phyloP scores from a whole-genome alignment of 176 grass and related monocot species.

The Tillandsia fasciculata region DNA sequence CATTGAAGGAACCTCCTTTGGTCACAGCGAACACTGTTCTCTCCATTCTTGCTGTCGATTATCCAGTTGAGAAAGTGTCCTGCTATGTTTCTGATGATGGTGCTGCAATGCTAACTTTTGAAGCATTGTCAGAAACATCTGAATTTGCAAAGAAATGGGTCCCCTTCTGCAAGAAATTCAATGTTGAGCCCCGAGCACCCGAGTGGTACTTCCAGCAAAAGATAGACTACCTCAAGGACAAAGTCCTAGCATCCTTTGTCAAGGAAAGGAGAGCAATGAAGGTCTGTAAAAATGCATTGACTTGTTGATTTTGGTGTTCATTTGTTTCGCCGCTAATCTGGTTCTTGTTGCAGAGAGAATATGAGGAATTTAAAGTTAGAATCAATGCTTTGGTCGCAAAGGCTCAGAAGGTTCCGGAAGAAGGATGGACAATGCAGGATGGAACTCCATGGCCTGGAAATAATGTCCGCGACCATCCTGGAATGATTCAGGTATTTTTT shows the following conservation, averaged over 20 bases:
- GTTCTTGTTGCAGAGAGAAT: slow-evolving; percentile 67
- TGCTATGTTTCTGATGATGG: slow-evolving; percentile 99
- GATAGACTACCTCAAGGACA: slow-evolving; percentile 94
- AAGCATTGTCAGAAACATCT: slow-evolving; percentile 88
- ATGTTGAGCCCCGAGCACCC: slow-evolving; percentile 70
- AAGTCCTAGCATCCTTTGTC: slow-evolving; percentile 64
- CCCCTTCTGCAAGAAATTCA: slow-evolving; percentile 85
- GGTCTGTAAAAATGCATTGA: slow-evolving; percentile 19
- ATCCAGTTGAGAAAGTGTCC: slow-evolving; percentile 77
- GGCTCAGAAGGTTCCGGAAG: slow-evolving; percentile 84
- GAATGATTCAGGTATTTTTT: slow-evolving; percentile 81
- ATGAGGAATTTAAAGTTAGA: slow-evolving; percentile 88
- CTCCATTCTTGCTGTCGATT: slow-evolving; percentile 82
- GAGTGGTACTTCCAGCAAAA: slow-evolving; percentile 89
- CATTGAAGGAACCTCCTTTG: slow-evolving; percentile 75
- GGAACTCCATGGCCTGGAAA: slow-evolving; percentile 95
- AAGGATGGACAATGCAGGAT: slow-evolving; percentile 98
- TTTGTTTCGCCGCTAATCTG: background rate
- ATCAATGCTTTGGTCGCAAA: slow-evolving; percentile 90
- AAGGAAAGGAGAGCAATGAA: slow-evolving; percentile 93
- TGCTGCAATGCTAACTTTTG: slow-evolving; percentile 89
- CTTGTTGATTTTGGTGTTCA: background rate
- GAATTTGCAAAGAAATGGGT: slow-evolving; percentile 99
- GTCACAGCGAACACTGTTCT: slow-evolving; percentile 96
- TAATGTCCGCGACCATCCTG: slow-evolving; percentile 85